phyloP scores from a whole-genome alignment of 2,329 filamentous ascomycete genomes.

The Penicillium sp. region DNA sequence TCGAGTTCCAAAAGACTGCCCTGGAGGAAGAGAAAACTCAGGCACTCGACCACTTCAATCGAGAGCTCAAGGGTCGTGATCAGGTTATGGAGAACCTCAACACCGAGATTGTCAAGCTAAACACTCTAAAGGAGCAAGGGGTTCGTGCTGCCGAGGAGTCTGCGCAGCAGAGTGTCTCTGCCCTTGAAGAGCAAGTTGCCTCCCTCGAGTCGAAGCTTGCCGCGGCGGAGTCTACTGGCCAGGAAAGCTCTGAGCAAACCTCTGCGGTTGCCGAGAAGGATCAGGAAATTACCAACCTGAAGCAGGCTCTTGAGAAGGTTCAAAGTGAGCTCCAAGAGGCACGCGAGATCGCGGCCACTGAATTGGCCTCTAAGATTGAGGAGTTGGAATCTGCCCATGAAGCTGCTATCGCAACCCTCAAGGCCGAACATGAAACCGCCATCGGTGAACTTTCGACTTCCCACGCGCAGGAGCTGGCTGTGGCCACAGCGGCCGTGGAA shows the following conservation, averaged over 20 bases:
- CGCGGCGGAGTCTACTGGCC: conserved; percentile 31
- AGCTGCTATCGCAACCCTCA: conserved; percentile 30
- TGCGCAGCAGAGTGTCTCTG: conserved; percentile 27
- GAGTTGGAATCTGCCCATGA: conserved; percentile 33
- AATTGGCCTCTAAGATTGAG: conserved; percentile 26
- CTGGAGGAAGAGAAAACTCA: conserved; percentile 36
- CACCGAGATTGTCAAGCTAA: conserved; percentile 38
- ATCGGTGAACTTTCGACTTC: conserved; percentile 27
- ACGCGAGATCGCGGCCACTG: conserved; percentile 21
- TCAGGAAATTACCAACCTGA: conserved; percentile 36
- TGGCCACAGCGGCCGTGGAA: conserved; percentile 34
- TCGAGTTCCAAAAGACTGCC: conserved; percentile 32
- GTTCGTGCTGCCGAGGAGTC: conserved; percentile 36
- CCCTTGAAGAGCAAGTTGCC: conserved; percentile 37
- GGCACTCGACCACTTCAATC: conserved; percentile 31
- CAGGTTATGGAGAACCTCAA: conserved; percentile 42
- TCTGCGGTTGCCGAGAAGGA: conserved; percentile 37
- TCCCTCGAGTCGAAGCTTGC: conserved; percentile 38
- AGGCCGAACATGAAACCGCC: conserved; percentile 30
- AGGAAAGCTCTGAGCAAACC: conserved; percentile 26
- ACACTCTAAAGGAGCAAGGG: conserved; percentile 38
- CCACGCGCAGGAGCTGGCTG: conserved; percentile 37
- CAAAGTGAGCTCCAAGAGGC: conserved; percentile 36
- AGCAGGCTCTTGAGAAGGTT: conserved; percentile 33
- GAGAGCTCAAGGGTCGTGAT: conserved; percentile 38